Conservation (phyloP, 139 green algal genomes). For the Volvox africanus region DNA sequence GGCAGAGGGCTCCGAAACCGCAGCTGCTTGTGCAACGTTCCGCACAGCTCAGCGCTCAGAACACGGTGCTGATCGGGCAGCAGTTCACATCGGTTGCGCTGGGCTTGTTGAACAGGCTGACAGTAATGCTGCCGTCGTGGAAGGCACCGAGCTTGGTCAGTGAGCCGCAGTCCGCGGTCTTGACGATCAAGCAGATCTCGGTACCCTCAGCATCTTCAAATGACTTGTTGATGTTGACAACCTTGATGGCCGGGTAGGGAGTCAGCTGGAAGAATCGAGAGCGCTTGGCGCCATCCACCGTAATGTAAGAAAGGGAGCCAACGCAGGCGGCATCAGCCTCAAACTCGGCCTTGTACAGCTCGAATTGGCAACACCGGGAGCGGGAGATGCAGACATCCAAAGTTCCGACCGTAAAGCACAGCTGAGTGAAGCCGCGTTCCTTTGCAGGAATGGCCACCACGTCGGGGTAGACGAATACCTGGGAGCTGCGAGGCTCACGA, state of each 20-base stretch:
- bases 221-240: conserved; percentile 40
- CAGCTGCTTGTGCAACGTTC: not conserved
- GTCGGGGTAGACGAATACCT: not conserved
- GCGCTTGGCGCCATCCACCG: conserved; percentile 14
- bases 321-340: conserved; percentile 32
- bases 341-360: conserved; percentile 52
- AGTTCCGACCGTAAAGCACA: conserved; percentile 11
- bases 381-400: not conserved
- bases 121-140: conserved; percentile 34
- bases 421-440: not conserved
- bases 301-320: conserved; percentile 42
- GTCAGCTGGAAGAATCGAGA: conserved; percentile 35
- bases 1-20: not conserved
- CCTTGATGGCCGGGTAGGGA: conserved; percentile 48
- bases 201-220: not conserved
- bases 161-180: conserved; percentile 5
- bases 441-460: not conserved
- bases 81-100: not conserved
- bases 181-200: conserved; percentile 47
- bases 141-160: not conserved
- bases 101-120: conserved; percentile 51
- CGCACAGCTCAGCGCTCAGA: not conserved
- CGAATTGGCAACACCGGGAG: conserved; percentile 30
- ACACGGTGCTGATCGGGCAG: not conserved
- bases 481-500: not conserved